These are phyloP conservation scores for Emergomyces africanus DNA, from an alignment of 2,329 filamentous ascomycete genomes.

Conservation along the genomic window DNA sequence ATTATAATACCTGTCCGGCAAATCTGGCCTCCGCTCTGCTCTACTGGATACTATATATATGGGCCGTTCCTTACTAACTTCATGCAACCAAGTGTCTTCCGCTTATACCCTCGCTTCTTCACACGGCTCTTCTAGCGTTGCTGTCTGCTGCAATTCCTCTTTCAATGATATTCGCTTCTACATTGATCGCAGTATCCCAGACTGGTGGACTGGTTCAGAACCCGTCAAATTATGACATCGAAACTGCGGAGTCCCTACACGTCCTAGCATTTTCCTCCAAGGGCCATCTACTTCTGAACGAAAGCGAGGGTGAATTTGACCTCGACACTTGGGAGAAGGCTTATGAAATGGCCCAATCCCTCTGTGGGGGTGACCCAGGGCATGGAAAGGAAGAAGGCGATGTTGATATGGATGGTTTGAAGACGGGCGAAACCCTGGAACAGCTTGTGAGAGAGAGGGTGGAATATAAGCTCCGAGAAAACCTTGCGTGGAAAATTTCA, in stretches of 20 bases:
- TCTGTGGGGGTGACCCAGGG: conserved; percentile 50
- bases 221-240: conserved; percentile 51
- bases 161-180: conserved; percentile 55
- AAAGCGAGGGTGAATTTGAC: conserved; percentile 71
- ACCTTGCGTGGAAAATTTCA: conserved; percentile 28
- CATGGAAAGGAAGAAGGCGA: conserved; percentile 32
- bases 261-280: conserved; percentile 71
- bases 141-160: conserved; percentile 74
- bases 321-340: conserved; percentile 63
- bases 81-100: conserved; percentile 51
- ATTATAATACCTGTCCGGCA: too few species aligned
- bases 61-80: neutral
- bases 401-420: conserved; percentile 27
- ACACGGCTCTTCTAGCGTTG: conserved; percentile 65
- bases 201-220: conserved; percentile 38
- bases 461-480: conserved; percentile 39
- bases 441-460: conserved; percentile 51
- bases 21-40: neutral
- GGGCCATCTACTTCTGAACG: conserved; percentile 59
- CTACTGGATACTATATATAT: too few species aligned
- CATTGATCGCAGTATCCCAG: conserved; percentile 46
- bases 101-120: conserved; percentile 68
- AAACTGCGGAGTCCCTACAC: conserved; percentile 58
- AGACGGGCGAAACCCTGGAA: conserved; percentile 36
- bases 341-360: conserved; percentile 48